These are phyloP conservation scores for Triglochin maritima DNA, from an alignment of 106 monocot genomes.

Conservation along the genomic window DNA sequence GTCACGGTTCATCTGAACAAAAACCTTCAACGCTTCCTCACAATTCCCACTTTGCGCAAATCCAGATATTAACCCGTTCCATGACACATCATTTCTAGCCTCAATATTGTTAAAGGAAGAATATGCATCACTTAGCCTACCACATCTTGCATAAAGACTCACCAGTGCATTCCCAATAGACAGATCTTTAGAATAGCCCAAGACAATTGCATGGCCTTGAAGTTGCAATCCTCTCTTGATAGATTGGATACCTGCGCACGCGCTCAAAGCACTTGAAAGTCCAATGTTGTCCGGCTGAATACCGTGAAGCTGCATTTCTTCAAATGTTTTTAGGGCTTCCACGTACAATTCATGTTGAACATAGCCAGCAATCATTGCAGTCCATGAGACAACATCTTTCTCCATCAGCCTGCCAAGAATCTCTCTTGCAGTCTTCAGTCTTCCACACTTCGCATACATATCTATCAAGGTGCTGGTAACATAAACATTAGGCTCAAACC, in stretches of 20 bases:
- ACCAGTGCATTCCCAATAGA: conserved; percentile 74
- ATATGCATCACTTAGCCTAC: conserved; percentile 44
- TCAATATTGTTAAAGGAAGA: conserved; percentile 33
- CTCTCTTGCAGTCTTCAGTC: conserved; percentile 29
- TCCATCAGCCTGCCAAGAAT: conserved; percentile 40
- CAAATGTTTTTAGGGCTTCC: conserved; percentile 65
- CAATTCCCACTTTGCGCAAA: conserved; percentile 63
- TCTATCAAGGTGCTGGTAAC: conserved; percentile 66
- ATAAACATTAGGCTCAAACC: conserved; percentile 49
- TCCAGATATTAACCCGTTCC: conserved; percentile 88
- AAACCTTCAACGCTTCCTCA: conserved; percentile 60
- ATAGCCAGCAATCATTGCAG: conserved; percentile 87
- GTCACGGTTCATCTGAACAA: conserved; percentile 38
- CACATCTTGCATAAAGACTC: conserved; percentile 71
- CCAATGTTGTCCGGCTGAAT: conserved; percentile 61
- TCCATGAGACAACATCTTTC: conserved; percentile 83
- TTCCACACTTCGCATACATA: conserved; percentile 84
- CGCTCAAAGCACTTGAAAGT: conserved; percentile 65
- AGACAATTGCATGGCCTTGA: conserved; percentile 45
- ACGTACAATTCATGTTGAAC: conserved; percentile 44
- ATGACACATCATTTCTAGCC: conserved; percentile 60
- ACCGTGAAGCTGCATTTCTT: conserved; percentile 38
- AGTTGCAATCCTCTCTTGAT: conserved; percentile 48
- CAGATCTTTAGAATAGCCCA: conserved; percentile 49
- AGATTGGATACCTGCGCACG: conserved; percentile 59